Evolutionary conservation across 2,329 filamentous ascomycete species (phyloP), one percentile per base, ranked within the genome.

Genomic region (Rutstroemia sp.): DNA sequence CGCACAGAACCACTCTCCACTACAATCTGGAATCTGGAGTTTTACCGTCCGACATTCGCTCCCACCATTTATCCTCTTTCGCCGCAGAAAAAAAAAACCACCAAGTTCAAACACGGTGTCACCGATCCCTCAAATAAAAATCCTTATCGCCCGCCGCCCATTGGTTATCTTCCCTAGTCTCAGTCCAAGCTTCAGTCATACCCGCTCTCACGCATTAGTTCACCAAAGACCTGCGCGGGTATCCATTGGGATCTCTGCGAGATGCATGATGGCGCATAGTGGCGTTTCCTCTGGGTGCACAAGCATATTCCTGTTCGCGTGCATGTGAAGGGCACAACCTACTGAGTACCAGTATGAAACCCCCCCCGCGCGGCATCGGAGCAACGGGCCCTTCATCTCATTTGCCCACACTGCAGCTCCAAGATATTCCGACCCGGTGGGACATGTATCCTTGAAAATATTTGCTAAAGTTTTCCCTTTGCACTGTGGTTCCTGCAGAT

Each of bases 131-230:
- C 48, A 54, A 51, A 58, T 55, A 34, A 23, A 50, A 54, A 54
- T 57, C 25, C 55, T 57, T 57, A 57, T 59, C 57, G 58, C 38
- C 3, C 23, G 16, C 8, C 9, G 19, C 16, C 39, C 4, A 59
- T 58, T 59, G 46, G 51, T 27, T 27, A 17, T 27, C 44, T 48
- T 5, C 10, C 19, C n/a, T 44, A 54, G 46, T 23, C 19, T 30
- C 46, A 34, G 46, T 21, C 47, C 46, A 38, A 50, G 53, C 37
- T 45, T 55, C 44, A 38, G 9, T 17, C 4, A 5, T 48, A 47
- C 17, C 51, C 41, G 42, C 27, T 48, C 39, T 48, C 42, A 25
- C 30, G 34, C 44, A 37, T 51, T 51, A 54, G 19, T 19, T 19
- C 19, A 19, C 19, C 19, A 19, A 19, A 19, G 19, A 19, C 19